phyloP scores from a whole-genome alignment of 2,329 filamentous ascomycete species.

The Alternaria gaisen region DNA sequence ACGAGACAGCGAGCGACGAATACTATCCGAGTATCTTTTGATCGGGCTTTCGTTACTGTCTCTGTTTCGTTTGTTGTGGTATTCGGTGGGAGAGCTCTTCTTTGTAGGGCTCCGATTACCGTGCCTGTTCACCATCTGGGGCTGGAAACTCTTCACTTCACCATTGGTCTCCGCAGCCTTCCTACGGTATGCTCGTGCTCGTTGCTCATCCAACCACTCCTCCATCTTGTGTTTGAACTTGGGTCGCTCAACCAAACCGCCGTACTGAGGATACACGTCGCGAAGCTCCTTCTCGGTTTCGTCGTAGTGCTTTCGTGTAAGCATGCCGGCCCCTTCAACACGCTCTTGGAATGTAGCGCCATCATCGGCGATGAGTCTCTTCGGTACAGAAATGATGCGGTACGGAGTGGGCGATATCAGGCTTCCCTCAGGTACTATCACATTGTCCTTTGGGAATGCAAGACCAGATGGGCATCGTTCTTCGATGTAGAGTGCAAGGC shows the following conservation, averaged over 20 bases:
- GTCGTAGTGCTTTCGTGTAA: conserved; percentile 35
- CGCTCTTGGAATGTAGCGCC: not conserved
- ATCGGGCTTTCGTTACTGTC: conserved; percentile 24
- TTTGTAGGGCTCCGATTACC: not conserved
- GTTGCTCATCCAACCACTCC: conserved; percentile 41
- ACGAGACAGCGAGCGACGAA: conserved; percentile 29
- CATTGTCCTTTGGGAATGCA: conserved; percentile 44
- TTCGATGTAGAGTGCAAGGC: conserved; percentile 45
- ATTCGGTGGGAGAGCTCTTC: not conserved
- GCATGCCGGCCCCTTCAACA: conserved; percentile 1
- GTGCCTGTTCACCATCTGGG: conserved; percentile 10
- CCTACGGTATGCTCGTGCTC: conserved; percentile 25
- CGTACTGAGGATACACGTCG: conserved; percentile 41
- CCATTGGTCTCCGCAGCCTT: conserved; percentile 20
- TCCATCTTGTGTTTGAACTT: conserved; percentile 38
- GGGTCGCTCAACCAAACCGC: conserved; percentile 43
- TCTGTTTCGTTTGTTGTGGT: not conserved
- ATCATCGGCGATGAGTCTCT: conserved; percentile 2
- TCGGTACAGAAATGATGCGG: conserved; percentile 29
- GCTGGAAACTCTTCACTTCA: conserved; percentile 15
- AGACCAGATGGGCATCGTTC: conserved; percentile 36
- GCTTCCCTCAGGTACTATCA: conserved; percentile 18
- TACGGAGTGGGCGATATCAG: conserved; percentile 33
- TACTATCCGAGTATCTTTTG: conserved; percentile 28
- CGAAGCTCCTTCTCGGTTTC: conserved; percentile 42